Conservation (phyloP, 2,329 filamentous ascomycete species). For the Hypoxylon sp. region DNA sequence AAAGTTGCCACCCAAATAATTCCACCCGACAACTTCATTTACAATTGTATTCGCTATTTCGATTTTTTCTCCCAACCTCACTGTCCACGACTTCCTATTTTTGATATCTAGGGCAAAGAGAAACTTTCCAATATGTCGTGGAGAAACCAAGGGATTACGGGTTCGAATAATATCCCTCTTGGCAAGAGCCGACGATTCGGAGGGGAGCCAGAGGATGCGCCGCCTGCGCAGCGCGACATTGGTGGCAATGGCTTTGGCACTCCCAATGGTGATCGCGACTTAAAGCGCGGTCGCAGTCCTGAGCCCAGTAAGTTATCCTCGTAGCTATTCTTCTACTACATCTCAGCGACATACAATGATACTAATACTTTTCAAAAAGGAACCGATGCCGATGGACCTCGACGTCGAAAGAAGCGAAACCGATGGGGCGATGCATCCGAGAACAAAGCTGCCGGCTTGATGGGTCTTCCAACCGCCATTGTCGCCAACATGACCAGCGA, state of each 20-base stretch:
- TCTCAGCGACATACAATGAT: background rate
- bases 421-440: conserved; percentile 97
- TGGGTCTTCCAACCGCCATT: conserved; percentile 96
- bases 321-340: background rate
- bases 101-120: no score
- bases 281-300: conserved; percentile 93
- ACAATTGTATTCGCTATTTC: background rate
- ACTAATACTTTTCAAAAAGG: conserved; percentile 48
- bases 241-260: conserved; percentile 51
- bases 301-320: conserved; percentile 69
- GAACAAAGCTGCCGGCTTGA: conserved; percentile 97
- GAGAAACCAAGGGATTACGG: conserved; percentile 86
- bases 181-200: conserved; percentile 84
- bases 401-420: conserved; percentile 97
- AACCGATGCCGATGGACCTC: conserved; percentile 75
- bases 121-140: conserved; percentile 71
- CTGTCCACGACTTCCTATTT: conserved; percentile 8
- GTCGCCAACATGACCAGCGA: conserved; percentile 98
- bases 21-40: conserved; percentile 16
- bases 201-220: conserved; percentile 60
- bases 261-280: conserved; percentile 55
- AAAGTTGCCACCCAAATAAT: conserved; percentile 27
- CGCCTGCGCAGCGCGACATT: conserved; percentile 45
- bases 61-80: conserved; percentile 3
- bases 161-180: conserved; percentile 96